Evolutionary conservation across 176 grass and related monocot genomes (phyloP), one percentile per base, ranked within the genome.

Genomic region (Melocanna baccifera): DNA sequence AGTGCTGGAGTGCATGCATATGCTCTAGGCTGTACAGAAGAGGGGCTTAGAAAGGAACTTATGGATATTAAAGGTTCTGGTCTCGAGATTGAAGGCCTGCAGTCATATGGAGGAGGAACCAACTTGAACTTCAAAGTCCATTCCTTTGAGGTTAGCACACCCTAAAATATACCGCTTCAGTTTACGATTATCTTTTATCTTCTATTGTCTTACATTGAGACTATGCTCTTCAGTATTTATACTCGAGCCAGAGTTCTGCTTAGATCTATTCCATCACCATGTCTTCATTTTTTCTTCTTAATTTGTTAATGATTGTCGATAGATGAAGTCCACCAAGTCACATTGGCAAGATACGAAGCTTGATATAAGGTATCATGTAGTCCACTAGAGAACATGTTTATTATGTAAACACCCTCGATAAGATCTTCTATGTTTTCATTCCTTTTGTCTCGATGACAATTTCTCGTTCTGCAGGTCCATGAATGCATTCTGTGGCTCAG

Each of bases 401-500:
- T 48, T 22, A 58, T 78, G 67, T 20, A 32, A 86, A 83, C 16
- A 39, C 26, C 2, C 73, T 64, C 26, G 16, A 74, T 36, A 18
- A 67, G 40, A 62, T 9, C 22, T 42, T 89, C 29, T 48, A 14
- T 16, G 18, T 20, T 71, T 82, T 19, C 39, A 22, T 39, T 64
- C 39, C 1, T 72, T 72, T 71, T 16, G 0, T 7, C 41, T 84
- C 19, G 20, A 16, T 51, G 42, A 74, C 4, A 47, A 22, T 71
- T 89, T 56, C 63, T 53, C 58, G 36, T 28, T 28, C 50, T 75
- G 37, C 76, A 95, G 89, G 84, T 92, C 4, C 65, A 86, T 53
- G 89, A 98, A 56, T 98, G 96, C 89, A 95, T 98, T 71, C 43
- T 98, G 77, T 98, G 96, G 93, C 77, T 98, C 43, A 91, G 96